Conservation (phyloP, 768 basidiomycete genomes). For the Leucocoprinus leucothites region DNA sequence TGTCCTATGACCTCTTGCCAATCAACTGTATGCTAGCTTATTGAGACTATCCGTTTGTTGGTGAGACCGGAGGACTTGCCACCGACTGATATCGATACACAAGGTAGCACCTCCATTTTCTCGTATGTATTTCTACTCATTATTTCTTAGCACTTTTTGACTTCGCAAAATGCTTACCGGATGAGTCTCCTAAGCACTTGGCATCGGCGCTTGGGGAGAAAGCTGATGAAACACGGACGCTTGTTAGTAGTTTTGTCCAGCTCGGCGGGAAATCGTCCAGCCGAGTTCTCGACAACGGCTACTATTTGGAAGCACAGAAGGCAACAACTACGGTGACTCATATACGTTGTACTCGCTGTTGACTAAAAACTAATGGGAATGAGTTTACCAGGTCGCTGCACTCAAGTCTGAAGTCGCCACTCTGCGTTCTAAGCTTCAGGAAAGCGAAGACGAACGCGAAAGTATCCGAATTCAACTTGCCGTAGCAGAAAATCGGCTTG, state of each 20-base stretch:
- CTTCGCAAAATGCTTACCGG: constrained; percentile 37
- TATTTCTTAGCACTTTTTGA: constrained; percentile 41
- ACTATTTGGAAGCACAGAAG: constrained; percentile 46
- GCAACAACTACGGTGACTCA: constrained; percentile 56
- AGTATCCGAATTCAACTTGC: constrained; percentile 49
- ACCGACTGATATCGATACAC: constrained; percentile 35
- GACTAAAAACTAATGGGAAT: background rate
- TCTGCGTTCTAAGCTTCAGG: constrained; percentile 45
- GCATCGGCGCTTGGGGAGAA: constrained; percentile 49
- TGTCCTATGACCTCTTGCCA: background rate
- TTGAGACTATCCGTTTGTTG: constrained; percentile 62
- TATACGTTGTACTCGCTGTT: constrained; percentile 2
- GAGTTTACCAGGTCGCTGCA: constrained; percentile 43
- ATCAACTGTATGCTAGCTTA: constrained; percentile 38
- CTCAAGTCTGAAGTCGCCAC: constrained; percentile 57
- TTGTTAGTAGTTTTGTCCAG: constrained; percentile 57
- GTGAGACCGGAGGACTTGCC: constrained; percentile 50
- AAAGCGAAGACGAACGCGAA: constrained; percentile 46
- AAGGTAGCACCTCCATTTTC: constrained; percentile 29
- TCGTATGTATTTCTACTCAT: constrained; percentile 1
- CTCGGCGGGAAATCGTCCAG: constrained; percentile 33
- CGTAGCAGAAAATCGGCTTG: constrained; percentile 57
- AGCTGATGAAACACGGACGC: constrained; percentile 52
- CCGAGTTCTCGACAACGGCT: constrained; percentile 31
- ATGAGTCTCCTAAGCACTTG: constrained; percentile 33